Base-by-base conservation (phyloP, 2,329 filamentous ascomycete species). In the Fusarium bactridioides region DNA sequence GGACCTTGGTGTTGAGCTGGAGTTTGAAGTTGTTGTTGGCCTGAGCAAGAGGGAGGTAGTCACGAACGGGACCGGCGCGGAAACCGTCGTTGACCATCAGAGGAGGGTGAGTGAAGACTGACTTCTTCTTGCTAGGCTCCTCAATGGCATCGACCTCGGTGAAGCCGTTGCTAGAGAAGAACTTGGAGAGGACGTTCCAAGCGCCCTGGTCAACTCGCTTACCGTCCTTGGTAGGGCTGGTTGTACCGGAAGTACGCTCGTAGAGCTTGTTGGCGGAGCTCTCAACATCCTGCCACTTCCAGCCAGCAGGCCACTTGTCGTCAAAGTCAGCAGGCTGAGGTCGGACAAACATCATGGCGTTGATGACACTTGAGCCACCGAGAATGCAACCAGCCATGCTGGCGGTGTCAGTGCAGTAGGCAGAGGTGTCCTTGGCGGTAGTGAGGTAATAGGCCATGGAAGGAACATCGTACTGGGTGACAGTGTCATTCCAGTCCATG, bases 341-440 rank as follows among this genome's bases (percentile, higher is more conserved):
- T 82, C 88, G 90, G 86, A 89, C 92, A 87, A 90, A 93, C 38
- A 93, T 84, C 48, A 89, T 90, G 56, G 91, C 88, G 73, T 93
- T 93, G 76, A 93, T 85, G 33, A 89, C 88, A 19, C 89, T 88
- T 12, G 89, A 89, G 61, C 91, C 92, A 54, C 92, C 92, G 6
- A 93, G 85, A 47, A 93, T 85, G 69, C 92, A 93, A 19, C 91
- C 92, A 18, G 90, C 90, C 90, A 93, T 92, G 75, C 91, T 89
- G 69, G 91, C 90, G n/a, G 88, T 90, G 78, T 93, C 91, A 4
- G 74, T 73, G 51, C 86, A 86, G 80, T 92, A 93, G 40, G 89
- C 87, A 74, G 92, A 89, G 33, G 89, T 90, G 8, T 84, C 83
- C 15, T 88, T 89, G 76, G 92, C 86, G 8, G 84, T 82, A 87